Evolutionary conservation across 2,329 filamentous ascomycete genomes (phyloP).

Genomic region (Periconia sp.): DNA sequence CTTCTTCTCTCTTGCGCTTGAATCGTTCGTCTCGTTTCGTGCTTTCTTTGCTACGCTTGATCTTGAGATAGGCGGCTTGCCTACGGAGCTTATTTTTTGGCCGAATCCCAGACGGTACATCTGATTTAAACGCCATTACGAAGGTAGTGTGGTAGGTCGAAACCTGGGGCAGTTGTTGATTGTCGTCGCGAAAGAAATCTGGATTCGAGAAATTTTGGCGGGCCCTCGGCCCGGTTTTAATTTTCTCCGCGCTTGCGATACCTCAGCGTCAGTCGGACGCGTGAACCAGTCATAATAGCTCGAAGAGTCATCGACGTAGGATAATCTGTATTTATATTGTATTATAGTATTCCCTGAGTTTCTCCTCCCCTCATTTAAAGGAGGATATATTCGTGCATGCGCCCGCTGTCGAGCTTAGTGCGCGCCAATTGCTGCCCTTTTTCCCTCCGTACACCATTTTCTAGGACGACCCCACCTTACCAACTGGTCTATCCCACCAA

Average conservation of each 20-base stretch:
- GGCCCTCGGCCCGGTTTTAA: constrained; percentile 16
- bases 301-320: constrained; percentile 11
- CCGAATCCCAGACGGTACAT: constrained; percentile 54
- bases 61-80: constrained; percentile 74
- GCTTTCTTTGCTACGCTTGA: constrained; percentile 76
- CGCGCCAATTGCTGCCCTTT: constrained; percentile 36
- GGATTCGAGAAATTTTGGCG: constrained; percentile 16
- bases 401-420: constrained; percentile 41
- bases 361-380: constrained; percentile 23
- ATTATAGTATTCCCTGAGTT: constrained; percentile 15
- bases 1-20: constrained; percentile 79
- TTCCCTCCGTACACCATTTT: constrained; percentile 27
- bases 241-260: constrained; percentile 13
- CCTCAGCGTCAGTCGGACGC: constrained; percentile 10
- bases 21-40: constrained; percentile 76
- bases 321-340: constrained; percentile 21
- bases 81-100: constrained; percentile 78
- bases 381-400: constrained; percentile 41
- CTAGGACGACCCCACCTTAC: constrained; percentile 38
- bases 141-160: background rate
- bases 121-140: constrained; percentile 53
- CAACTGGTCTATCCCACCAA: constrained; percentile 33
- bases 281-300: constrained; percentile 11
- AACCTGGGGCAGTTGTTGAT: background rate
- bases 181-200: background rate